These are phyloP conservation scores for Rosa chinensis DNA, from an alignment of 306 rosid species.

Conservation along the genomic window DNA sequence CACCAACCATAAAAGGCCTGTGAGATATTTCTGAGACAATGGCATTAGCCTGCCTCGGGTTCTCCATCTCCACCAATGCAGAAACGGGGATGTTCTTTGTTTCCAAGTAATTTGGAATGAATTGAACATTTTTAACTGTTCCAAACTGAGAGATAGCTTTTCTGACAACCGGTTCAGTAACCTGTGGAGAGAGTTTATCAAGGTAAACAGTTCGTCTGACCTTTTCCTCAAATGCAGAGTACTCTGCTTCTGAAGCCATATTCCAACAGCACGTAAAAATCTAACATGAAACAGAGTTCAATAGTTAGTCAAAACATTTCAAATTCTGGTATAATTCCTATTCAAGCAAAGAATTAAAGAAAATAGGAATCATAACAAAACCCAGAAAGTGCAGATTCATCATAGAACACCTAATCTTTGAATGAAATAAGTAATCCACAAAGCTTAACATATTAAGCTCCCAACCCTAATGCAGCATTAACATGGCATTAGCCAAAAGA, in stretches of 20 bases:
- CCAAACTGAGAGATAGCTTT: conserved; percentile 77
- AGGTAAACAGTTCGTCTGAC: conserved; percentile 63
- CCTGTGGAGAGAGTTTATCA: conserved; percentile 74
- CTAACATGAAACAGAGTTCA: conserved; percentile 29
- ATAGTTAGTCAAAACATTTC: not conserved
- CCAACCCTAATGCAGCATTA: not conserved
- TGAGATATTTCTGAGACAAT: conserved; percentile 35
- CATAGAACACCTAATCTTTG: not conserved
- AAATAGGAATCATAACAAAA: not conserved
- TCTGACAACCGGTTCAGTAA: conserved; percentile 66
- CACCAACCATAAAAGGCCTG: conserved; percentile 77
- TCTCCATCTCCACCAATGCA: conserved; percentile 75
- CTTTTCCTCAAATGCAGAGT: conserved; percentile 63
- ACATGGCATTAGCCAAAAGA: not conserved
- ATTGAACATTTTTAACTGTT: conserved; percentile 49
- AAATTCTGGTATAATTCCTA: not conserved
- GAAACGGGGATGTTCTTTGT: conserved; percentile 45
- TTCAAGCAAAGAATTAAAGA: not conserved
- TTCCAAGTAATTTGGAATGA: conserved; percentile 63
- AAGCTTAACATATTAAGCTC: not conserved
- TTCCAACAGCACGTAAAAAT: conserved; percentile 7
- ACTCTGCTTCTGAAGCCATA: conserved; percentile 49
- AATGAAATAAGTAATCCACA: not conserved
- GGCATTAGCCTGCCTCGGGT: conserved; percentile 46
- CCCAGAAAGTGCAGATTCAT: not conserved